Evolutionary conservation across 2,329 filamentous ascomycete species (phyloP).

Genomic region (Diaporthe capsici): DNA sequence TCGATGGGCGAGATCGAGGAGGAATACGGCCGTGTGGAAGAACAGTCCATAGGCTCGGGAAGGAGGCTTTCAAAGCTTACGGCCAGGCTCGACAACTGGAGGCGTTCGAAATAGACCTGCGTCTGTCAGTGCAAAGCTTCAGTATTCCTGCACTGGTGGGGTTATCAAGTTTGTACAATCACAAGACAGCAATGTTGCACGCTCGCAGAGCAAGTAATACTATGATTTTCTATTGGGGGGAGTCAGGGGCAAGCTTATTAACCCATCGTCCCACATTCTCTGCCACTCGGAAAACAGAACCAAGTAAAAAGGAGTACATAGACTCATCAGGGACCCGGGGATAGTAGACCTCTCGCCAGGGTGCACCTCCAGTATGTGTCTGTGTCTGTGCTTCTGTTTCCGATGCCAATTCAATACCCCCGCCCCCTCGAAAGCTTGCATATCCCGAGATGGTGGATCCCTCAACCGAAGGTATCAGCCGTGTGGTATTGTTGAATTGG

Average conservation of each 20-base stretch:
- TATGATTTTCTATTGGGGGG: neutral
- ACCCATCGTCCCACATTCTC: neutral
- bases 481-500: neutral
- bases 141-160: no score
- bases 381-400: neutral
- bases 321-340: neutral
- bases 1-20: neutral
- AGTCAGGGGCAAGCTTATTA: no score
- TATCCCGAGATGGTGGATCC: no score
- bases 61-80: neutral
- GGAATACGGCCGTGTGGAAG: neutral
- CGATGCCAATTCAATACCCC: neutral
- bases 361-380: no score
- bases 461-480: neutral
- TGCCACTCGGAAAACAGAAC: neutral
- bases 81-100: neutral
- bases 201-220: neutral
- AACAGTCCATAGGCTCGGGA: neutral
- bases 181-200: neutral
- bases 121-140: neutral
- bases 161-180: neutral
- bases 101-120: neutral
- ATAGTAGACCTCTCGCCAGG: neutral
- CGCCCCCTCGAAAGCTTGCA: no score
- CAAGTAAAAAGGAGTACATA: neutral